Conservation (phyloP, 2,329 filamentous ascomycete genomes). For the Cordyceps pruinosa region DNA sequence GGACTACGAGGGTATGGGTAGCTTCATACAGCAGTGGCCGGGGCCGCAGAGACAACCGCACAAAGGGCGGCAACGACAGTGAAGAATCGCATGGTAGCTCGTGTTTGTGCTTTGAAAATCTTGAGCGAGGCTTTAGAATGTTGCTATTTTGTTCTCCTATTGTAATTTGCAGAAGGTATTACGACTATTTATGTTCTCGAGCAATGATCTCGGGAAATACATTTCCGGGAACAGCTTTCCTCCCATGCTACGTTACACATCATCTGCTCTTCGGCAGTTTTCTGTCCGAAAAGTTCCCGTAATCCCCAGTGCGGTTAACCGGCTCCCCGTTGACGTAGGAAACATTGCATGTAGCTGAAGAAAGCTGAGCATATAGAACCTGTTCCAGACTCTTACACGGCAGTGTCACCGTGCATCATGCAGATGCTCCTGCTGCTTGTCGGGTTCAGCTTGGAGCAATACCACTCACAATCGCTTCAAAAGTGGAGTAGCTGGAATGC, state of each 20-base stretch:
- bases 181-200: not conserved
- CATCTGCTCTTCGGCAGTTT: not conserved
- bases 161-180: too few species aligned
- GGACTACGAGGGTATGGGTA: not conserved
- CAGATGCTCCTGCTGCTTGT: not conserved
- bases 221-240: not conserved
- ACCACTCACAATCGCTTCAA: not conserved
- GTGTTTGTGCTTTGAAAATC: not conserved
- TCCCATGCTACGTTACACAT: not conserved
- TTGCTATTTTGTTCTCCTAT: not conserved
- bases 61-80: constrained; percentile 1
- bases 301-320: not conserved
- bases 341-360: not conserved
- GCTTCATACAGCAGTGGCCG: not conserved
- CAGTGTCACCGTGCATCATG: not conserved
- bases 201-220: not conserved
- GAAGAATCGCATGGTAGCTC: constrained; percentile 2
- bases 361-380: not conserved
- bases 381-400: not conserved
- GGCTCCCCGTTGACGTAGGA: not conserved
- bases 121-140: not conserved
- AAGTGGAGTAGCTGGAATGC: not conserved
- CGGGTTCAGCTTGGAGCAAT: not conserved
- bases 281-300: not conserved
- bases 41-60: not conserved